phyloP scores from a whole-genome alignment of 768 basidiomycete species.

The Phylloporus sp. region DNA sequence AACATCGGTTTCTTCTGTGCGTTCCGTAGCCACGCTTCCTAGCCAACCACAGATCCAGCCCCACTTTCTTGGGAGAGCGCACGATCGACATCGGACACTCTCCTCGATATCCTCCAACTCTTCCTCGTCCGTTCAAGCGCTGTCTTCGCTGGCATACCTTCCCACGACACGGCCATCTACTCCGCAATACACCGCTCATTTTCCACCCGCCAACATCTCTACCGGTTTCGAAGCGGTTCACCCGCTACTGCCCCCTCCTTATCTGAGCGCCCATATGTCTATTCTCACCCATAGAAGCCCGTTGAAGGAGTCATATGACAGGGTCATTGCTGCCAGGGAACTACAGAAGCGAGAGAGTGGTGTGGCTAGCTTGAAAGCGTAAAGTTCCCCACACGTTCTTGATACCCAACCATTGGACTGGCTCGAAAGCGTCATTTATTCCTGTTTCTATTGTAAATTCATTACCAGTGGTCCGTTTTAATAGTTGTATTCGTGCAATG shows the following conservation, averaged over 20 bases:
- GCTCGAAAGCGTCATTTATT: slow-evolving; percentile 20
- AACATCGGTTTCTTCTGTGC: slow-evolving; percentile 54
- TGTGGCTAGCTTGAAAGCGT: not conserved
- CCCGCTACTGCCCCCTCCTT: slow-evolving; percentile 67
- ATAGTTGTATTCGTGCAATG: slow-evolving; percentile 2
- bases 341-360: slow-evolving; percentile 21
- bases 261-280: slow-evolving; percentile 65
- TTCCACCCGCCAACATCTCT: slow-evolving; percentile 57
- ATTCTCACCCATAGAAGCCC: slow-evolving; percentile 61
- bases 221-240: slow-evolving; percentile 58
- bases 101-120: slow-evolving; percentile 52
- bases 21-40: slow-evolving; percentile 57
- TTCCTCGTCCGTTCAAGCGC: slow-evolving; percentile 45
- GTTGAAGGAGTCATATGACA: slow-evolving; percentile 64
- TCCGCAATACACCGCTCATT: slow-evolving; percentile 51
- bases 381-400: not conserved
- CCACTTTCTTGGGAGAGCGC: slow-evolving; percentile 29
- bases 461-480: slow-evolving; percentile 16
- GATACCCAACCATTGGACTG: slow-evolving; percentile 22
- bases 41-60: slow-evolving; percentile 31
- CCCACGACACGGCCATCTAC: slow-evolving; percentile 36
- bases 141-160: slow-evolving; percentile 53
- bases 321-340: slow-evolving; percentile 56
- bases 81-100: slow-evolving; percentile 50
- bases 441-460: slow-evolving; percentile 22